These are phyloP conservation scores for Rhododendron molle DNA, from an alignment of 148 eudicot species.

Conservation along the genomic window DNA sequence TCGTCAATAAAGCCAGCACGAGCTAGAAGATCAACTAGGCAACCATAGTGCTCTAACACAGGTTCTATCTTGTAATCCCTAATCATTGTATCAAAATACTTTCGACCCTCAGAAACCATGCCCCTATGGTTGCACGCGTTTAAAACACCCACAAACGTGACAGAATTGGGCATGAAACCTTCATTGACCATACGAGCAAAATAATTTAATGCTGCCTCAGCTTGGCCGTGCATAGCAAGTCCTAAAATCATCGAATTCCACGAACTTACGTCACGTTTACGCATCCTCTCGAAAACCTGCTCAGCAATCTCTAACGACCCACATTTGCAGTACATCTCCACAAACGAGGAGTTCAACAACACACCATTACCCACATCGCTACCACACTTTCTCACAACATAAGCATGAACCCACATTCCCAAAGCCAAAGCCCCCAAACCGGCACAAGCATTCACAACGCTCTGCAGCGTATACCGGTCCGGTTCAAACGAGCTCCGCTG, in stretches of 20 bases:
- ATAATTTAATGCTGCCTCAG: slow-evolving; percentile 35
- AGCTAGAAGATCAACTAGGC: slow-evolving; percentile 72
- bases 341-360: slow-evolving; percentile 45
- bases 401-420: slow-evolving; percentile 78
- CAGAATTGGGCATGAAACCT: slow-evolving; percentile 51
- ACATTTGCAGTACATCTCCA: slow-evolving; percentile 78
- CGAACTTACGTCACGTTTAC: slow-evolving; percentile 47
- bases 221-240: slow-evolving; percentile 56
- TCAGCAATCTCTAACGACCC: slow-evolving; percentile 50
- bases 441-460: slow-evolving; percentile 59
- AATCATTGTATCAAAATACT: slow-evolving; percentile 52
- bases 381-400: slow-evolving; percentile 37
- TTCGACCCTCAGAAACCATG: slow-evolving; percentile 49
- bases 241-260: slow-evolving; percentile 77
- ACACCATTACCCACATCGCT: slow-evolving; percentile 23
- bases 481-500: slow-evolving; percentile 40
- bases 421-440: slow-evolving; percentile 55
- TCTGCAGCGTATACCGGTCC: slow-evolving; percentile 67
- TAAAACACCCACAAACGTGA: slow-evolving; percentile 65
- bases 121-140: slow-evolving; percentile 75
- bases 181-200: slow-evolving; percentile 43
- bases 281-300: slow-evolving; percentile 59
- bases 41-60: slow-evolving; percentile 73
- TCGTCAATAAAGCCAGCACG: slow-evolving; percentile 60
- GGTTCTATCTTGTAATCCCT: slow-evolving; percentile 51